Evolutionary conservation across 2,329 filamentous ascomycete genomes (phyloP), one percentile per base, ranked within the genome.

Genomic region (Bipolaris sorokiniana): DNA sequence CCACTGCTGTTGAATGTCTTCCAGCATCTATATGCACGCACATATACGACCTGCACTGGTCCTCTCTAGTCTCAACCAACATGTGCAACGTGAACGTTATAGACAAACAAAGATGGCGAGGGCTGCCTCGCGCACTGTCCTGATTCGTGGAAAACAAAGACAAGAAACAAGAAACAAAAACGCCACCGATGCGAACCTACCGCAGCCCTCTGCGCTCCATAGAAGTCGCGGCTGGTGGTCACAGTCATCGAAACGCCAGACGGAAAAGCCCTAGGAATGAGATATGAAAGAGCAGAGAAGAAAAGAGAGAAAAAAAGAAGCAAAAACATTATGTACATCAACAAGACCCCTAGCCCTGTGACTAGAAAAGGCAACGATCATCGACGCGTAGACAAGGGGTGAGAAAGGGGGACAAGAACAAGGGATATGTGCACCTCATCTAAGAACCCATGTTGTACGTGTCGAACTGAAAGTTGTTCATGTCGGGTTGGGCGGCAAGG

Each of bases 381-480:
- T 5, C 7, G 18, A 38, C 40, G 26, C 23, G 18, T 15, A n/a
- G 38, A 51, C 11, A 4, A 48, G 48, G 23, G 34, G 36, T 22
- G 47, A 55, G 45, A 33, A 22, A 42, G 22, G 26, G 5, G 38
- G 49, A 6, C 47, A 38, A 36, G 4, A 18, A 44, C 33, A 23
- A 34, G 50, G 49, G 26, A 9, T 10, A 28, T 10, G 26, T 2
- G 26, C 26, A 3, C 26, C 26, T 28, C 16, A 20, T 31, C 46
- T 49, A 56, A 16, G 54, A 38, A 45, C 40, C 51, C 57, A 65
- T 64, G 54, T 69, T 64, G 54, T 69, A 71, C 34, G 69, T 67
- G 36, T 72, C 71, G 56, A 73, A 73, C 44, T 71, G 61, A 26
- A 72, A 73, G 33, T 54, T 63, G 52, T 50, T 62, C 45, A 59